phyloP scores from a whole-genome alignment of 2,329 filamentous ascomycete species.

The Dryadomyces sulphureus region DNA sequence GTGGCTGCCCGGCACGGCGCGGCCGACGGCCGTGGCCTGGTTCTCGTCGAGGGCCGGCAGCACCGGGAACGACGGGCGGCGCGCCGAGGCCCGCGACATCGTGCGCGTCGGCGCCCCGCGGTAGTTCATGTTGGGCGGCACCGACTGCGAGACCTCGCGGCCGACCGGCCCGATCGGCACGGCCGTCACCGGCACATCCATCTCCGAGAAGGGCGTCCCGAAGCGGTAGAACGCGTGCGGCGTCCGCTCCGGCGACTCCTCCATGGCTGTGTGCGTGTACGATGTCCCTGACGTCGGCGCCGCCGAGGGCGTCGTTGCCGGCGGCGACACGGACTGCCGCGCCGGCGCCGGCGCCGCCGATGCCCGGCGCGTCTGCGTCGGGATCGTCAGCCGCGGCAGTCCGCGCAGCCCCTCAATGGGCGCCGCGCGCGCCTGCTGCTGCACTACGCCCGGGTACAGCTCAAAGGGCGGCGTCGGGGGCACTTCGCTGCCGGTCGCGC shows the following conservation, averaged over 20 bases:
- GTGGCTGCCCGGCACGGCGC: slow-evolving; percentile 8
- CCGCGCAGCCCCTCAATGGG: slow-evolving; percentile 41
- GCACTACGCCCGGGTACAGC: slow-evolving; percentile 33
- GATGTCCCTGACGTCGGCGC: slow-evolving; percentile 3
- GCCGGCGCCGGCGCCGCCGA: neutral
- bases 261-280: slow-evolving; percentile 11
- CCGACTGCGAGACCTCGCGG: slow-evolving; percentile 74
- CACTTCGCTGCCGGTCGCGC: slow-evolving; percentile 33
- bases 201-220: slow-evolving; percentile 78
- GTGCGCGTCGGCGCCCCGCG: slow-evolving; percentile 28
- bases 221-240: slow-evolving; percentile 54
- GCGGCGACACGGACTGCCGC: neutral
- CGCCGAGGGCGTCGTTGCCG: neutral
- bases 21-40: slow-evolving; percentile 14
- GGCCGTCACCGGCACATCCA: slow-evolving; percentile 72
- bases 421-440: slow-evolving; percentile 13
- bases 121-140: slow-evolving; percentile 87
- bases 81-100: slow-evolving; percentile 39
- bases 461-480: slow-evolving; percentile 57
- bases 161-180: slow-evolving; percentile 56
- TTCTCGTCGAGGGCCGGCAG: slow-evolving; percentile 59
- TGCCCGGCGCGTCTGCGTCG: slow-evolving; percentile 18
- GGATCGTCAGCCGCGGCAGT: slow-evolving; percentile 49
- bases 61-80: slow-evolving; percentile 53
- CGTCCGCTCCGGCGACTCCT: slow-evolving; percentile 28